Evolutionary conservation across 495 filamentous ascomycete species (phyloP), one percentile per base, ranked within the genome.

Genomic region (Aspergillus taichungensis): DNA sequence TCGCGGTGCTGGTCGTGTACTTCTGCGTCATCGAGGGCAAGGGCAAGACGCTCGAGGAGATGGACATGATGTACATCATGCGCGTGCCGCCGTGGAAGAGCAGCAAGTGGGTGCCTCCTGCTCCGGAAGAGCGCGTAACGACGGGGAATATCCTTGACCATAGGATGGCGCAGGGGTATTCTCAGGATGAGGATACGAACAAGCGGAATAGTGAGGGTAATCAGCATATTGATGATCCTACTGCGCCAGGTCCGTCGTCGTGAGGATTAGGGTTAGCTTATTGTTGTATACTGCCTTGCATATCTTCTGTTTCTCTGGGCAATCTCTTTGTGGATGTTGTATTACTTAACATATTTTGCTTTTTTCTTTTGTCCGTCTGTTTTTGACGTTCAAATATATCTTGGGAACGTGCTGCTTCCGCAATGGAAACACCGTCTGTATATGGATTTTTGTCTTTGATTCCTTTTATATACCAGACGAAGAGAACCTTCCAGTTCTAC

Each of bases 11-110:
- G 75, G 53, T 84, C 8, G 81, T 86, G 3, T 90, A 78, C 59
- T 81, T 90, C 61, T 85, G 78, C 60, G 73, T 88, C 29, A 74
- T 81, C 45, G 85, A 91, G 55, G 76, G 73, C 7, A 67, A 74
- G 33, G 76, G 77, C n/a, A 65, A 77, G 8, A 79, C 76, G 3
- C 64, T 90, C 24, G 85, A 89, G 64, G 82, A 89, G 55, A 76
- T 91, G 46, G 87, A 92, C 62, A 87, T 79, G 5, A 90, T 92
- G 85, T 89, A 89, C 52, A 60, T 85, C 32, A 56, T 79, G 38
- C 63, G 73, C 24, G 72, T 88, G 27, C 72, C 71, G 57, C 80
- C 85, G 3, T 80, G 77, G 73, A 76, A 77, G 51, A 79, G 73
- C 32, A 57, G 57, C 44, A 54, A 55, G 35, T 63, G 60, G 60